A percentile compares a stretch with the other conserved stretches of the same genome.
These are phyloP conservation scores for Tolypocladium ovalisporum DNA, from an alignment of 2,329 filamentous ascomycete species.

Conservation along the genomic window DNA sequence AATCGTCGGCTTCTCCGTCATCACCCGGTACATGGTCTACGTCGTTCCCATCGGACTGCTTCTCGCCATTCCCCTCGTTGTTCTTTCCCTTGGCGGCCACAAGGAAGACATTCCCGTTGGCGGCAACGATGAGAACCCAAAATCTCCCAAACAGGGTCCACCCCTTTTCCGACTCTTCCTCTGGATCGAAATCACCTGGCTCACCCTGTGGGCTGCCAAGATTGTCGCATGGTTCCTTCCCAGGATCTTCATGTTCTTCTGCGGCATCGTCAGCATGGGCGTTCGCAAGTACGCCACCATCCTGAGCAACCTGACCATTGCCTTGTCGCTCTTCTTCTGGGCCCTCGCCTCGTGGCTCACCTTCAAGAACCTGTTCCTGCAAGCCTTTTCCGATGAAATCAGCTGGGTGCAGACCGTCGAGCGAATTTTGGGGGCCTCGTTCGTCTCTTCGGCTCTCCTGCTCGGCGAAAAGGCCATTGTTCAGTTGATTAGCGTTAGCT, in stretches of 20 bases:
- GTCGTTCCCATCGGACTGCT: constrained; percentile 52
- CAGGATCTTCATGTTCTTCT: constrained; percentile 55
- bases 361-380: constrained; percentile 43
- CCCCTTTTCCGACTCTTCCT: constrained; percentile 52
- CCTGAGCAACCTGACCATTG: constrained; percentile 52
- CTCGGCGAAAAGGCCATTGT: constrained; percentile 70
- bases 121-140: constrained; percentile 5
- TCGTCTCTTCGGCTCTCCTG: constrained; percentile 60
- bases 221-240: constrained; percentile 51
- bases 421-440: constrained; percentile 53
- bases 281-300: constrained; percentile 61
- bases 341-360: constrained; percentile 50
- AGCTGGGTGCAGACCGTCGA: constrained; percentile 48
- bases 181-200: constrained; percentile 60
- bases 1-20: constrained; percentile 50
- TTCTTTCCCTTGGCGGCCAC: constrained; percentile 35
- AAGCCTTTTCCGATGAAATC: constrained; percentile 20
- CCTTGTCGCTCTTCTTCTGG: constrained; percentile 60
- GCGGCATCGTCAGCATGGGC: constrained; percentile 57
- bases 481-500: constrained; percentile 74
- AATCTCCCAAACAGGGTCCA: constrained; percentile 22
- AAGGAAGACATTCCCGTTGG: constrained; percentile 27
- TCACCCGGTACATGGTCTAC: constrained; percentile 59
- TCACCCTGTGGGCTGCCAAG: constrained; percentile 57
- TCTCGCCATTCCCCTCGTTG: constrained; percentile 50